A percentile compares a stretch with the other conserved stretches of the same genome.
Evolutionary conservation across 805 yeast genomes (phyloP).

Genomic region (Metschnikowia gruessii): DNA sequence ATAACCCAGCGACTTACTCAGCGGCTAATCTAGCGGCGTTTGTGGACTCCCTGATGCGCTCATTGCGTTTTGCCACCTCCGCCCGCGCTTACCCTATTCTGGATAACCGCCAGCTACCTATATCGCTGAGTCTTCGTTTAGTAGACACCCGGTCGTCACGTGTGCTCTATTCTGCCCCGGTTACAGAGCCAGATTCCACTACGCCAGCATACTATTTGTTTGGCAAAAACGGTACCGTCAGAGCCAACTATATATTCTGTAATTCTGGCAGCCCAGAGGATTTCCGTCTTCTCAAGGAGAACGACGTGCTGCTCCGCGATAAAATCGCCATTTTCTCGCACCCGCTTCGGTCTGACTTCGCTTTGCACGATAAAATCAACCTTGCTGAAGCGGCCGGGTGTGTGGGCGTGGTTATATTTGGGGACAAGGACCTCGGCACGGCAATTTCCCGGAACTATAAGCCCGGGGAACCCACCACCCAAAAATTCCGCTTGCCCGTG

Average conservation of each 20-base stretch:
- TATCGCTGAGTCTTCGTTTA: conserved; percentile 26
- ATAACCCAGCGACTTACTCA: too few species aligned
- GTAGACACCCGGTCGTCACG: conserved; percentile 22
- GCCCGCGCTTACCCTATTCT: conserved; percentile 14
- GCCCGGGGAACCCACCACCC: conserved; percentile 6
- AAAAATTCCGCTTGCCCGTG: conserved; percentile 16
- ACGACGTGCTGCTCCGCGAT: conserved; percentile 21
- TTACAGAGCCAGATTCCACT: conserved; percentile 24
- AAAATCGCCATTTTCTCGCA: conserved; percentile 32
- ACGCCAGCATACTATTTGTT: conserved; percentile 34
- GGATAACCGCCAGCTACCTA: conserved; percentile 21
- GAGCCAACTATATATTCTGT: conserved; percentile 28
- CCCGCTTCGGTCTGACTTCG: conserved; percentile 1
- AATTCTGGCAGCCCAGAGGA: conserved; percentile 33
- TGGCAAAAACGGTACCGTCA: conserved; percentile 28
- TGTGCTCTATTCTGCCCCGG: conserved; percentile 25
- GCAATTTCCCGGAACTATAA: conserved; percentile 15
- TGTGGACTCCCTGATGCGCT: conserved; percentile 27
- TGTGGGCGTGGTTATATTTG: conserved; percentile 17
- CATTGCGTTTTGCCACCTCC: conserved; percentile 27
- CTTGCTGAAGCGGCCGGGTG: conserved; percentile 15
- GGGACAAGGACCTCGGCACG: conserved; percentile 8
- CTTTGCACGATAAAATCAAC: conserved; percentile 15
- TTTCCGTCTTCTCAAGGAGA: conserved; percentile 21
- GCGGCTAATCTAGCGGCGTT: conserved; percentile 26